These are phyloP conservation scores for Cucurbita maxima DNA, from an alignment of 306 rosid species.

Conservation along the genomic window DNA sequence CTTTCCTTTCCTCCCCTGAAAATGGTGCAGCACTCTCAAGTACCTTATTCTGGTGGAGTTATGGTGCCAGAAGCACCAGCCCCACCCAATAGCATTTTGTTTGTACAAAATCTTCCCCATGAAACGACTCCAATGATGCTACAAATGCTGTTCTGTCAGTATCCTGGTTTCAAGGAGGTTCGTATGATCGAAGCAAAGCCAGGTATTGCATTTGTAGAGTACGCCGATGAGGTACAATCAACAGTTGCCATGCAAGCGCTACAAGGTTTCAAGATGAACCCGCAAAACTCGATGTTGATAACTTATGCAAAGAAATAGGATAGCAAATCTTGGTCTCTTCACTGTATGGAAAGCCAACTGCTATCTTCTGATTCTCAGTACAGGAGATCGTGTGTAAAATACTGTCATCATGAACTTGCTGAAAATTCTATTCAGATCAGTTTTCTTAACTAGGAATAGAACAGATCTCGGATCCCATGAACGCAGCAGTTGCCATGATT, in stretches of 20 bases:
- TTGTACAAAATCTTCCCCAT: constrained; percentile 79
- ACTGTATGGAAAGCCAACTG: background rate
- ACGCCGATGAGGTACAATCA: constrained; percentile 76
- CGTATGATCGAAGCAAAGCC: constrained; percentile 97
- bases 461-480: background rate
- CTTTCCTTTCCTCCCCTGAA: background rate
- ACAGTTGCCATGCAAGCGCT: constrained; percentile 85
- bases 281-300: constrained; percentile 84
- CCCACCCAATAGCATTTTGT: constrained; percentile 91
- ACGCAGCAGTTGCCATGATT: background rate
- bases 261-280: constrained; percentile 84
- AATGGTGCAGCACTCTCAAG: constrained; percentile 42
- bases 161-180: constrained; percentile 88
- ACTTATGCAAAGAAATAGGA: constrained; percentile 87
- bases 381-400: constrained; percentile 6
- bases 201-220: constrained; percentile 96
- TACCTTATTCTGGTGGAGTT: constrained; percentile 78
- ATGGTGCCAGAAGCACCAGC: constrained; percentile 91
- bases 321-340: background rate
- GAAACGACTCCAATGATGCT: constrained; percentile 93
- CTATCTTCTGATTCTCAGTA: background rate
- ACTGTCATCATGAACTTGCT: background rate
- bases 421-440: background rate
- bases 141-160: constrained; percentile 94
- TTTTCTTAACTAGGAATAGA: background rate